Evolutionary conservation across 148 eudicot genomes (phyloP).

Genomic region (Pouteria glomerata): DNA sequence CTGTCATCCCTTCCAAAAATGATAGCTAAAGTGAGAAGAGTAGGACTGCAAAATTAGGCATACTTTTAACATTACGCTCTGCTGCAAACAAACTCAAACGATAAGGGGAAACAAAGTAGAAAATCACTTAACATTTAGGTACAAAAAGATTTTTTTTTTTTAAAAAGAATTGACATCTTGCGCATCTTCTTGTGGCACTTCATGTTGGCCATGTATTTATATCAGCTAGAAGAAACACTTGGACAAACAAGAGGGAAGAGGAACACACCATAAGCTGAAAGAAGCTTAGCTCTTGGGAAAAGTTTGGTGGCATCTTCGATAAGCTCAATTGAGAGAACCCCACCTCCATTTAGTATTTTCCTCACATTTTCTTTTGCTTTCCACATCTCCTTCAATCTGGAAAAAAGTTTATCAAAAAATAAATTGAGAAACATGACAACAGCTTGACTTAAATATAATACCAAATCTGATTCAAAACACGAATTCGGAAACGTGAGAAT

Average conservation of each 20-base stretch:
- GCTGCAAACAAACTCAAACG: background rate
- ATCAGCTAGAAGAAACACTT: background rate
- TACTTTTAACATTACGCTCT: background rate
- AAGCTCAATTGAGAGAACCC: constrained; percentile 61
- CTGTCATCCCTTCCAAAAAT: constrained; percentile 74
- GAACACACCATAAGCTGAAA: constrained; percentile 80
- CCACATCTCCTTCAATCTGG: constrained; percentile 36
- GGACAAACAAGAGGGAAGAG: background rate
- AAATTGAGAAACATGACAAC: background rate
- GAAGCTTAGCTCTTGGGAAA: constrained; percentile 67
- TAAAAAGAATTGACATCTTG: too few relatives aligned
- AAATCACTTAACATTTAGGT: too few relatives aligned
- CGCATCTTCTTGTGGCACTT: too few relatives aligned
- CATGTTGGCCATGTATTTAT: too few relatives aligned
- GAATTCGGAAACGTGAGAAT: background rate
- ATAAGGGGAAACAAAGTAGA: too few relatives aligned
- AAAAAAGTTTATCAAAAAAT: constrained; percentile 2
- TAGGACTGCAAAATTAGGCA: background rate
- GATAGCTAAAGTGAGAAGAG: background rate
- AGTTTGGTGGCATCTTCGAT: constrained; percentile 35
- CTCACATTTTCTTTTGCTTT: constrained; percentile 31
- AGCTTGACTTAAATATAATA: background rate
- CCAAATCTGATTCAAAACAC: background rate
- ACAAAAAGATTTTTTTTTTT: too few relatives aligned
- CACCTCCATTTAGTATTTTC: constrained; percentile 90